Base-by-base conservation (phyloP, 2,329 filamentous ascomycete genomes). In the Sporothrix globosa region DNA sequence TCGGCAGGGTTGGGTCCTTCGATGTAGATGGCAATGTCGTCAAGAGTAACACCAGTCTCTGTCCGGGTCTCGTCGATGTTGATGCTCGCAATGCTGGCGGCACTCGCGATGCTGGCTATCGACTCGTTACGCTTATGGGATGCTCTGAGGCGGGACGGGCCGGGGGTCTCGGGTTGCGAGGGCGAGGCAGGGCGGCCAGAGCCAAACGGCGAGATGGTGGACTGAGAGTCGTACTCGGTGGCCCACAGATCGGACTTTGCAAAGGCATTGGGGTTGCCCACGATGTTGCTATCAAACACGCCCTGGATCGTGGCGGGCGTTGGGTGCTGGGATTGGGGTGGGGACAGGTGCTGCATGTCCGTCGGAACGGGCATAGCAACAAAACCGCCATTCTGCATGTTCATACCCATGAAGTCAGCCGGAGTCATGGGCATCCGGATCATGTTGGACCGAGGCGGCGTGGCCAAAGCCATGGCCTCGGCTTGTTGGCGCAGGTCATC, bases 21-120 rank as follows among this genome's bases (percentile, higher is more conserved):
- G 75, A 95, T 95, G 79, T 86, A 92, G 66, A 87, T 86, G 4
- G 89, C 86, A 74, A 95, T 94, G 74, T 98, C 93, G 75, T 97
- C 94, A 56, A 91, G 83, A 0, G 91, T 94, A 70, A 98, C 90
- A 34, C 95, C 95, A 0, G 95, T 97, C 74, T 93, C 90, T 69
- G 86, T 89, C 77, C 87, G 87, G 34, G 87, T 86, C 76, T 89
- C 87, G 73, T 90, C 88, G 50, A 90, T 87, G 76, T 89, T 88
- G 79, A 89, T 87, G 76, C 83, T 85, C 13, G 86, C 84, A 70
- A 88, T 88, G 77, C 85, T 88, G 21, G 86, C 85, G 1, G 86
- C 86, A 41, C 70, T 72, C 7, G 81, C 83, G 34, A 86, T 82
- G 74, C 86, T 88, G 14, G 86, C 86, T 30, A 87, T 77, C 0